phyloP scores from a whole-genome alignment of 2,329 filamentous ascomycete species.

The Penicillium italicum region DNA sequence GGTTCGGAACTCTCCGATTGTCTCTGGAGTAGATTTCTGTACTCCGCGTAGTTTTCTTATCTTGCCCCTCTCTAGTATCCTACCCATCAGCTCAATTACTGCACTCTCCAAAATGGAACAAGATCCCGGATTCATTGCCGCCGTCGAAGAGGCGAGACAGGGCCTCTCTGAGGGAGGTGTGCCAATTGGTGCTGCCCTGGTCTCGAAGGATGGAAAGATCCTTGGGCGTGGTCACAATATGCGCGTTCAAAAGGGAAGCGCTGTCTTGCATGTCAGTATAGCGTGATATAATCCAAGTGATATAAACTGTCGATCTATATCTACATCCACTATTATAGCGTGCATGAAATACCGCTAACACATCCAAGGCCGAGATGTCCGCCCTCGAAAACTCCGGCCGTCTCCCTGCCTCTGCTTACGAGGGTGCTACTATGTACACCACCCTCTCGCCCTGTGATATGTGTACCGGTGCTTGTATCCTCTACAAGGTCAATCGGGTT shows the following conservation, averaged over 20 bases:
- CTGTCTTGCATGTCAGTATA: slow-evolving; percentile 64
- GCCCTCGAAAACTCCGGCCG: slow-evolving; percentile 72
- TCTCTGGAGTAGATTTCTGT: not conserved
- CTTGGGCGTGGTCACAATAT: slow-evolving; percentile 71
- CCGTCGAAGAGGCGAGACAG: slow-evolving; percentile 55
- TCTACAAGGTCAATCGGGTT: slow-evolving; percentile 70
- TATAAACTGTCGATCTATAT: not conserved
- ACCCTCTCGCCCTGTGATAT: slow-evolving; percentile 77
- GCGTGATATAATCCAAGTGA: not conserved
- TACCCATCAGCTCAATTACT: not conserved
- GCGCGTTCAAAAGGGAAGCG: slow-evolving; percentile 67
- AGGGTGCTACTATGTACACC: slow-evolving; percentile 76
- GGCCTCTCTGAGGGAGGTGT: slow-evolving; percentile 57
- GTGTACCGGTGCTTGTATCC: slow-evolving; percentile 73
- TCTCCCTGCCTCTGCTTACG: slow-evolving; percentile 65
- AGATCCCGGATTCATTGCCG: slow-evolving; percentile 54
- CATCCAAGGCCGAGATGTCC: slow-evolving; percentile 65
- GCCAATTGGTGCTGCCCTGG: slow-evolving; percentile 58
- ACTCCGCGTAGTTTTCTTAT: not conserved
- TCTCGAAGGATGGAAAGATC: slow-evolving; percentile 66
- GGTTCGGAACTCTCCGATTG: slow-evolving; percentile 16
- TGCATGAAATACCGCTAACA: not conserved
- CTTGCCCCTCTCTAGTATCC: not conserved
- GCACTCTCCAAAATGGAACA: slow-evolving; percentile 30
- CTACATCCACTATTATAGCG: not conserved